phyloP scores from a whole-genome alignment of 495 filamentous ascomycete genomes.

The Letharia lupina region DNA sequence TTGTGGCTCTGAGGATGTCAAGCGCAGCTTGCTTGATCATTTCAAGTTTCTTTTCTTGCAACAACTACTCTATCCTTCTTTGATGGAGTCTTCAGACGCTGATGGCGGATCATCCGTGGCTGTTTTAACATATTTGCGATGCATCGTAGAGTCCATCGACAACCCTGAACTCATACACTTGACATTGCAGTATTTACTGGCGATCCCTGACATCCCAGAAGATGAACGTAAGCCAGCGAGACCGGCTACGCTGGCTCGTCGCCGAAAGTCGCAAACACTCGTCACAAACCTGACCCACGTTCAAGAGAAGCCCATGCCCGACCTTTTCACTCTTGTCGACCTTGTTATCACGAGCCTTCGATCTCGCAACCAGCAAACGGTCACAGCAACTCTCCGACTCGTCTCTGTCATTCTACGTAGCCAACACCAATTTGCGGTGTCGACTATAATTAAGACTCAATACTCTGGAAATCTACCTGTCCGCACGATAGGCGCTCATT shows the following conservation, averaged over 20 bases:
- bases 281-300: constrained; percentile 66
- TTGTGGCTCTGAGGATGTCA: constrained; percentile 84
- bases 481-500: constrained; percentile 69
- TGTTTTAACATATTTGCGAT: constrained; percentile 85
- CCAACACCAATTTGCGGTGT: constrained; percentile 77
- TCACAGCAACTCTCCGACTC: constrained; percentile 78
- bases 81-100: constrained; percentile 91
- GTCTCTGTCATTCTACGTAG: constrained; percentile 74
- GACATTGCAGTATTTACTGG: constrained; percentile 87
- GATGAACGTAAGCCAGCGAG: constrained; percentile 37
- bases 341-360: constrained; percentile 77
- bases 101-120: constrained; percentile 95
- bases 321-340: constrained; percentile 87
- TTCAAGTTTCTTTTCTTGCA: constrained; percentile 96
- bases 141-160: constrained; percentile 81
- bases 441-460: constrained; percentile 59
- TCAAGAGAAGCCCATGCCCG: constrained; percentile 64
- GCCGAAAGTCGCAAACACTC: constrained; percentile 81
- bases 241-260: constrained; percentile 53
- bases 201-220: constrained; percentile 48
- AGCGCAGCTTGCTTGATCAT: constrained; percentile 86
- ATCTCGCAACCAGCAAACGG: constrained; percentile 78
- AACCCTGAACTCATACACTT: constrained; percentile 88
- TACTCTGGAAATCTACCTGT: constrained; percentile 46
- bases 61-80: constrained; percentile 90